Evolutionary conservation across 208 protist species (phyloP), one percentile per base, ranked within the genome.

Genomic region (Balamuthia mandrillaris): DNA sequence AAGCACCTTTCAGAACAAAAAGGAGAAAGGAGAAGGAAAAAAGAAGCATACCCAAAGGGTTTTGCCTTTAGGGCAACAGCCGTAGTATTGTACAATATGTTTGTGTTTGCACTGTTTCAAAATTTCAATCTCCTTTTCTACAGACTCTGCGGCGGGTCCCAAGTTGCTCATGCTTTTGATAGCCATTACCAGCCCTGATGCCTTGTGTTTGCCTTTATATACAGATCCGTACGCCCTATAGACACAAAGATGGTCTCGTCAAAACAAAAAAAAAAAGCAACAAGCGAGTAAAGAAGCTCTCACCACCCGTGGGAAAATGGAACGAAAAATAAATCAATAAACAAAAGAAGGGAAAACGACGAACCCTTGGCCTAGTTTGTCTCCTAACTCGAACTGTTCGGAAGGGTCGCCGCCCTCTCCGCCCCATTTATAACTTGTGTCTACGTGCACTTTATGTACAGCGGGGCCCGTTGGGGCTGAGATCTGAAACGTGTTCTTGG

Each of bases 71-170:
- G 29, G 41, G 16, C 41, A 52, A 0, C 41, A 74, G n/a, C 65
- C 65, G n/a, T 74, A 74, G 65, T 74, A 74, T 42, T 74, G 65
- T 42, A 74, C 65, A 42, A 74, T 74, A 31, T 74, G 44, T 35
- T 74, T 42, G 41, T 74, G 65, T 27, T 49, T 14, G 41, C 65
- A 74, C 39, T 74, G 65, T 42, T 74, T 74, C 65, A 74, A 24
- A 24, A 74, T 74, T 9, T 74, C 65, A 42, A 74, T 74, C 16
- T 74, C 65, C 65, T 74, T 74, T 49, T 74, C 41, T 16, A 74
- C 51, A 6, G 65, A 74, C 65, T 74, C 65, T 74, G 44, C 51
- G 31, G 65, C 44, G 0, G 65, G 65, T 52, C 65, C 65, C n/a
- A 74, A 42, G 16, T 74, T 74, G 65, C 41, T 35, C 10, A 35